phyloP scores from a whole-genome alignment of 345 rosid species.

The Brassica rapa region DNA sequence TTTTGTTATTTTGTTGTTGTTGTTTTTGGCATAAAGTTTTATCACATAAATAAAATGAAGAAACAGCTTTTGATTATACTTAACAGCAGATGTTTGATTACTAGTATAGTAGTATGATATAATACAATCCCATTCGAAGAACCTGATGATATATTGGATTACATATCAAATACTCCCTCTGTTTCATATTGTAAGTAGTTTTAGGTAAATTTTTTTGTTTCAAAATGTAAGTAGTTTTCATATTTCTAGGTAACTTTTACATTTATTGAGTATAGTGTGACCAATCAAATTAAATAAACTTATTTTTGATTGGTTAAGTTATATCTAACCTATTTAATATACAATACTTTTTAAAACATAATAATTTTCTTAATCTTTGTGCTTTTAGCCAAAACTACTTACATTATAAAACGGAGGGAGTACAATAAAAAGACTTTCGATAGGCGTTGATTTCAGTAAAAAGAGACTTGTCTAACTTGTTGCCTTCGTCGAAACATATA shows the following conservation, averaged over 20 bases:
- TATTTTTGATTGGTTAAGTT: too few species aligned
- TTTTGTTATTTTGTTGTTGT: neutral
- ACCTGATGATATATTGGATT: constrained; percentile 2
- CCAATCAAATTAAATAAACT: too few species aligned
- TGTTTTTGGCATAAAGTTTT: neutral
- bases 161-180: neutral
- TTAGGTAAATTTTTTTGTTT: too few species aligned
- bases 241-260: too few species aligned
- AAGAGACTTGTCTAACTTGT: constrained; percentile 16
- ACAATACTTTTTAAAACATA: too few species aligned
- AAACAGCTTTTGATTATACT: neutral
- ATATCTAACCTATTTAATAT: too few species aligned
- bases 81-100: neutral
- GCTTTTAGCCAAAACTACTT: too few species aligned
- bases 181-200: too few species aligned
- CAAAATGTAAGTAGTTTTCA: too few species aligned
- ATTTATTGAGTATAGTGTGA: too few species aligned
- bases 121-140: neutral
- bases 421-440: constrained; percentile 18
- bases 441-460: neutral
- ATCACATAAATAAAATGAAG: neutral
- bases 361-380: too few species aligned
- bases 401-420: too few species aligned
- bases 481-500: constrained; percentile 23
- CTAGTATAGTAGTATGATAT: neutral